Evolutionary conservation across 2,329 filamentous ascomycete genomes (phyloP), one percentile per base, ranked within the genome.

Genomic region (Balansia obtecta): DNA sequence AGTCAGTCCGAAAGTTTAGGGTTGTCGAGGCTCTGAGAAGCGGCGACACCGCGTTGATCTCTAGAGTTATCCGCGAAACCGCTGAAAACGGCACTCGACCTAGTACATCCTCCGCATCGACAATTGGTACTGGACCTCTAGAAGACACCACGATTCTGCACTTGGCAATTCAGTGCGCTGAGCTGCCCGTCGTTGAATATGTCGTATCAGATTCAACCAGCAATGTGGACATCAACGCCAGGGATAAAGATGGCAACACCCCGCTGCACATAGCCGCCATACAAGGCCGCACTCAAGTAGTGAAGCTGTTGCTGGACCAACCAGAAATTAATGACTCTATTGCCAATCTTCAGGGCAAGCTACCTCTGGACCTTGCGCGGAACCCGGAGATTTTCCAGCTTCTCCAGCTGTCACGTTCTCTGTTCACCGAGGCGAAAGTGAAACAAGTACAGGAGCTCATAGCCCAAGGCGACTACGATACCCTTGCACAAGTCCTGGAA

Each of bases 301-400:
- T 98, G 50, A 84, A 85, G 55, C 76, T 95, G 53, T 74, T 98
- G 48, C 75, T 98, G 27, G 87, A 90, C 48, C 85, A 88, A 57
- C 79, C 83, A 43, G 82, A 78, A 44, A 87, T 97, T 68, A 95
- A 96, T 62, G 93, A 98, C 64, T 83, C 89, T 7, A 73, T 94
- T 46, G 73, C 83, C 50, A 98, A 98, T 68, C 82, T 83, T 61
- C 83, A 87, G 51, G 89, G 88, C 49, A 88, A 90, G 61, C 79
- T 89, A 4, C 83, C 93, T 5, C 79, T 97, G 48, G 93, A 98
- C 61, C 74, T 96, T 41, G 88, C 93, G 4, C 83, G 90, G 39
- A 96, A 83, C 27, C 88, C 93, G 1, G 91, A 97, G 16, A 96
- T 97, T 51, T 97, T 95, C 70, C 90, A 97, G 68, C 84, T 91